Conservation (phyloP, 306 rosid species). For the Vachellia collinsii region DNA sequence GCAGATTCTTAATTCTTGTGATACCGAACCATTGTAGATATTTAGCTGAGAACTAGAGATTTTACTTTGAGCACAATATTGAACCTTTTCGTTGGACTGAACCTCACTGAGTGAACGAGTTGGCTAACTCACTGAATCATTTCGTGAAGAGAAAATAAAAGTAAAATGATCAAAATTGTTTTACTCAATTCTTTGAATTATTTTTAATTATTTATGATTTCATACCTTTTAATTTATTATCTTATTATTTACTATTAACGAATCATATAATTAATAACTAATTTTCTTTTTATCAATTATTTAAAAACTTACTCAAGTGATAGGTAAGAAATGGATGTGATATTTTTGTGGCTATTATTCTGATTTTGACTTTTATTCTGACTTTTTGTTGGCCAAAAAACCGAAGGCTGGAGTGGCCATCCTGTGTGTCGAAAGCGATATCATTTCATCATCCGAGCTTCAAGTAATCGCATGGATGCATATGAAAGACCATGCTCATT, state of each 20-base stretch:
- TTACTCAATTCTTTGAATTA: too few species aligned
- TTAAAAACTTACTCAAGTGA: too few species aligned
- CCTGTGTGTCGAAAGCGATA: constrained; percentile 52
- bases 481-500: constrained; percentile 44
- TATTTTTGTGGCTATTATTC: neutral
- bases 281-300: too few species aligned
- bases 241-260: too few species aligned
- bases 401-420: constrained; percentile 52
- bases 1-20: neutral
- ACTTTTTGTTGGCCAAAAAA: constrained; percentile 11
- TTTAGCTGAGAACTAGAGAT: neutral
- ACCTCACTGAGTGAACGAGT: neutral
- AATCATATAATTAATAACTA: too few species aligned
- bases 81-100: neutral
- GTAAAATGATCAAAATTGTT: too few species aligned
- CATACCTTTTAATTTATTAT: too few species aligned
- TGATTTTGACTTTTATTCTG: constrained; percentile 20
- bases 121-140: neutral
- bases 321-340: neutral
- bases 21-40: neutral
- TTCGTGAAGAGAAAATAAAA: too few species aligned
- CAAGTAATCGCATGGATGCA: constrained; percentile 32
- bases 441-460: constrained; percentile 47
- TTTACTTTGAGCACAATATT: neutral
- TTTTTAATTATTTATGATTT: too few species aligned